Conservation (phyloP, 2,329 filamentous ascomycete genomes). For the Cadophora luteo-olivacea region DNA sequence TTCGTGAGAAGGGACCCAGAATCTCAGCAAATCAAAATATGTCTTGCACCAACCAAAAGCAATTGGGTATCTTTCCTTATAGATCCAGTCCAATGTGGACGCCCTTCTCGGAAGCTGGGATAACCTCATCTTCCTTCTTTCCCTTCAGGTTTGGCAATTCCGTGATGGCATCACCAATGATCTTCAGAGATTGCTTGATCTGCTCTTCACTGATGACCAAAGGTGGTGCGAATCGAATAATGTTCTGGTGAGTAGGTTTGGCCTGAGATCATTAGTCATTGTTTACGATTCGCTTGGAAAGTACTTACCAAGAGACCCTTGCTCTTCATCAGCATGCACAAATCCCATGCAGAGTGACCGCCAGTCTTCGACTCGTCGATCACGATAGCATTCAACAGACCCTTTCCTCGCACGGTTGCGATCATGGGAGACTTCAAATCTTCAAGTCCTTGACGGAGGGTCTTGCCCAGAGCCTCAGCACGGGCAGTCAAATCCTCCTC, state of each 20-base stretch:
- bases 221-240: slow-evolving; percentile 96
- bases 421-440: slow-evolving; percentile 83
- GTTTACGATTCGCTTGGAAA: background rate
- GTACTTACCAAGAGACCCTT: slow-evolving; percentile 86
- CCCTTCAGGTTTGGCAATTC: slow-evolving; percentile 77
- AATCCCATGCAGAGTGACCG: slow-evolving; percentile 91
- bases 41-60: background rate
- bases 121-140: slow-evolving; percentile 58
- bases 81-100: slow-evolving; percentile 55
- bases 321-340: slow-evolving; percentile 93
- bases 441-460: slow-evolving; percentile 81
- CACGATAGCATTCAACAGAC: slow-evolving; percentile 92
- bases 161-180: slow-evolving; percentile 81
- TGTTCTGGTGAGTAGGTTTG: slow-evolving; percentile 98
- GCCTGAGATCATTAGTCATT: slow-evolving; percentile 60
- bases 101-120: slow-evolving; percentile 65
- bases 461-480: slow-evolving; percentile 79
- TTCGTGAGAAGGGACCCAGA: background rate
- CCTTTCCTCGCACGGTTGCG: slow-evolving; percentile 85
- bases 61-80: slow-evolving; percentile 14
- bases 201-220: slow-evolving; percentile 92
- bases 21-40: background rate
- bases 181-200: slow-evolving; percentile 76
- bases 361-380: slow-evolving; percentile 89
- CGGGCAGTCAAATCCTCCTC: slow-evolving; percentile 88